Evolutionary conservation across 352 stramenopile genomes (phyloP), one percentile per base, ranked within the genome.

Genomic region (Globisporangium spiculum): DNA sequence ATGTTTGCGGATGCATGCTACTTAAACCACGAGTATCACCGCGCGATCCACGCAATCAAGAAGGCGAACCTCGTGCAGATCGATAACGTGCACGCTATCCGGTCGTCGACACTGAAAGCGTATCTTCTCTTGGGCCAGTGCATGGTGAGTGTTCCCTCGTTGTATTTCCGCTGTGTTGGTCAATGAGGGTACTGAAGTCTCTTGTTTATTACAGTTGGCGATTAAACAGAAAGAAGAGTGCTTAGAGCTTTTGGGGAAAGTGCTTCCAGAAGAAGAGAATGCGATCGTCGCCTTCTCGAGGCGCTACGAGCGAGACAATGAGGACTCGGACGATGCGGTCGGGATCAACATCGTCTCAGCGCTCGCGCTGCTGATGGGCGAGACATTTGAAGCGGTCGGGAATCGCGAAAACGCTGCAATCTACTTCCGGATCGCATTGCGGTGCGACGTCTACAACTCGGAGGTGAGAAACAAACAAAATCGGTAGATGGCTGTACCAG

Each of bases 141-240:
- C 48, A 91, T 93, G 89, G 82, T 88, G 64, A 16, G 73, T 58
- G 8, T n/a, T n/a, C 20, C 20, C 7, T 20, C 34, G n/a, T 53
- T 3, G 12, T 38, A 38, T 12, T 3, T 38, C 34, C 34, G 34
- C 34, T 38, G 8, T 38, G 7, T 38, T 9, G 34, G 34, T 38
- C 9, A 38, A 4, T 38, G 34, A 38, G 34, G 34, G 34, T 38
- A 7, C 8, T 14, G 34, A 32, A 32, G 27, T 32, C 27, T 4
- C 27, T 32, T 32, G 27, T 32, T 32, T 32, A 32, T 32, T 32
- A 4, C 59, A 89, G 79, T 56, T 94, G 53, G 79, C 80, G 24
- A 90, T 93, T 50, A 92, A 96, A 53, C 84, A 96, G 59, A 92
- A 88, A 53, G 86, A 96, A 52, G 86, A 94, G 58, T 94, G 88